Evolutionary conservation across 192 early-diverging fungal genomes (phyloP), one percentile per base, ranked within the genome.

Genomic region (Spizellomyces punctatus): DNA sequence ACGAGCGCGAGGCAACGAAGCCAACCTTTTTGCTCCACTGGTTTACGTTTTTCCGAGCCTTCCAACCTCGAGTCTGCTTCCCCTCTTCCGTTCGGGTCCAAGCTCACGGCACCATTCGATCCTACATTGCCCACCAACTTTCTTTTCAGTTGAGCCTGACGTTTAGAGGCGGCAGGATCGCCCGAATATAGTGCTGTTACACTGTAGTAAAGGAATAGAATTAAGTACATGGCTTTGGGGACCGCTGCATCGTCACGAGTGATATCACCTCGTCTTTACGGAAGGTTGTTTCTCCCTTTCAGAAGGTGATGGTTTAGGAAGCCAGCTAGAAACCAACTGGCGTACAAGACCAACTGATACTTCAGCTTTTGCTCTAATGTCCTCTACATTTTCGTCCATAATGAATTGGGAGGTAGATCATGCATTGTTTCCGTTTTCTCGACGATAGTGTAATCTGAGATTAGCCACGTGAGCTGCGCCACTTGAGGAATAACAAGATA

Each of bases 301-400:
- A 19, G 50, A 54, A 12, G 12, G 12, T 54, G 50, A 54, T 12
- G 50, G 50, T 54, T 67, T 67, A 17, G 66, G 66, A 14, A 67
- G 50, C 66, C 66, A 67, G 66, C 66, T 55, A 16, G 46, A 21
- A 9, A 67, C 66, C 8, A 67, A 52, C 52, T 67, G 43, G 16
- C 66, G 46, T 2, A 67, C 66, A 12, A 67, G 50, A 9, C 66
- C 66, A 27, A 67, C 66, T 12, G 66, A 67, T 8, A 67, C 66
- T 47, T 67, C 66, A 9, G 66, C 66, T 67, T 67, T 67, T 14
- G 17, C 66, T 14, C 50, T 42, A 10, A 54, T 54, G 8, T 54
- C 50, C 17, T 67, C 66, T 12, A 67, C 21, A 6, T 54, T 47
- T 22, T 67, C 66, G 5, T n/a, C 19, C 66, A 67, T 67, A 12